Evolutionary conservation across 495 filamentous ascomycete genomes (phyloP).

Genomic region (Aspergillus asperescens): DNA sequence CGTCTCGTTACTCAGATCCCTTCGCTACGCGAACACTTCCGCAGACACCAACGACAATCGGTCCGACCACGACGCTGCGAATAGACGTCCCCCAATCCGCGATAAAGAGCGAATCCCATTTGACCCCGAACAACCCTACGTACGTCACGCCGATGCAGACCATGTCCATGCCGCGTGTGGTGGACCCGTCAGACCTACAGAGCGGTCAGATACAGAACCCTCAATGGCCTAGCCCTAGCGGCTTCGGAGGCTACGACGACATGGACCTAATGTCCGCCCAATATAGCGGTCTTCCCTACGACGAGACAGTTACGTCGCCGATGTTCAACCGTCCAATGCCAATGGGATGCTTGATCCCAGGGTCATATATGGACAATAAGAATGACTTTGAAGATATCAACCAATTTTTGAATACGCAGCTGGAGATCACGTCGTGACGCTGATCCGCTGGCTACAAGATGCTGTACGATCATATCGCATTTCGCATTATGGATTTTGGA

Average conservation of each 20-base stretch:
- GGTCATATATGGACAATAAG: constrained; percentile 27
- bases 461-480: constrained; percentile 2
- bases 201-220: constrained; percentile 16
- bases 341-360: constrained; percentile 36
- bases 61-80: constrained; percentile 25
- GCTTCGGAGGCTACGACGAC: constrained; percentile 37
- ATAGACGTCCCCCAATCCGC: constrained; percentile 9
- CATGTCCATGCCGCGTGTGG: constrained; percentile 35
- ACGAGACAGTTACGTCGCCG: constrained; percentile 35
- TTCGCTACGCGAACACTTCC: constrained; percentile 31
- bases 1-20: constrained; percentile 34
- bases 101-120: constrained; percentile 32
- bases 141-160: constrained; percentile 24
- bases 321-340: constrained; percentile 38
- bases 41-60: constrained; percentile 36
- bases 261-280: constrained; percentile 40
- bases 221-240: constrained; percentile 25
- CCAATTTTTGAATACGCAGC: constrained; percentile 41
- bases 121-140: constrained; percentile 16
- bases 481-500: background rate
- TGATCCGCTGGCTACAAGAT: background rate
- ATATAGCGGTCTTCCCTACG: constrained; percentile 33
- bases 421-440: constrained; percentile 41
- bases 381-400: constrained; percentile 41
- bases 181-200: constrained; percentile 39